phyloP scores from a whole-genome alignment of 768 basidiomycete species.

The Leccinellum albellum region DNA sequence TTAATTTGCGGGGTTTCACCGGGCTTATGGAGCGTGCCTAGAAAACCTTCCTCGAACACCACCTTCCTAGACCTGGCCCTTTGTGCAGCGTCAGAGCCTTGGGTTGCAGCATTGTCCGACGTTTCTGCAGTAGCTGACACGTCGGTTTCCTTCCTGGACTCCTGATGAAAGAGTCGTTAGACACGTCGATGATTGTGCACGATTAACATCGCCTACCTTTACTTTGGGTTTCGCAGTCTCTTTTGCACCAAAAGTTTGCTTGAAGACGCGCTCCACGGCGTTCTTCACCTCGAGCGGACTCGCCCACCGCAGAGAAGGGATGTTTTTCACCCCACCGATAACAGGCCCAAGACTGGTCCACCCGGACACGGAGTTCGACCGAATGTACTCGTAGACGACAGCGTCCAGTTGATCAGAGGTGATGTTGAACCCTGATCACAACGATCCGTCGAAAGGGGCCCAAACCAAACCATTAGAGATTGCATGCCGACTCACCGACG shows the following conservation, averaged over 20 bases:
- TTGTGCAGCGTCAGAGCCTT: slow-evolving; percentile 34
- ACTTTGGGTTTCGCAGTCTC: slow-evolving; percentile 59
- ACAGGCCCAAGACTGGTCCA: slow-evolving; percentile 75
- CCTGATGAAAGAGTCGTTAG: slow-evolving; percentile 30
- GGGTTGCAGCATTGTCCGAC: slow-evolving; percentile 21
- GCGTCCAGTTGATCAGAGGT: slow-evolving; percentile 58
- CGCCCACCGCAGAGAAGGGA: slow-evolving; percentile 74
- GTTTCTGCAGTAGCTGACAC: slow-evolving; percentile 8
- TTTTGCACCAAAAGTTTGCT: slow-evolving; percentile 68
- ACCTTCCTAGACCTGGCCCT: slow-evolving; percentile 43
- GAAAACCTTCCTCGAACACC: slow-evolving; percentile 93
- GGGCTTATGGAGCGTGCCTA: slow-evolving; percentile 87
- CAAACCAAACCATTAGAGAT: not conserved
- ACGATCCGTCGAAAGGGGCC: slow-evolving; percentile 1
- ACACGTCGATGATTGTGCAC: not conserved
- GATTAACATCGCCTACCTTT: slow-evolving; percentile 44
- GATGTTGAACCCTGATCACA: slow-evolving; percentile 68
- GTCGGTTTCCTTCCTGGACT: slow-evolving; percentile 45
- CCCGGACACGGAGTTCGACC: slow-evolving; percentile 51
- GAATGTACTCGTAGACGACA: slow-evolving; percentile 55
- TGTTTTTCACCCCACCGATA: slow-evolving; percentile 59
- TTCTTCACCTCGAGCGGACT: slow-evolving; percentile 81
- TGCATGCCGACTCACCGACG: slow-evolving; percentile 61
- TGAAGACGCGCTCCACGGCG: slow-evolving; percentile 67
- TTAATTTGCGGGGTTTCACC: slow-evolving; percentile 90